Base-by-base conservation (phyloP, 768 basidiomycete species). In the Boletus sp. region DNA sequence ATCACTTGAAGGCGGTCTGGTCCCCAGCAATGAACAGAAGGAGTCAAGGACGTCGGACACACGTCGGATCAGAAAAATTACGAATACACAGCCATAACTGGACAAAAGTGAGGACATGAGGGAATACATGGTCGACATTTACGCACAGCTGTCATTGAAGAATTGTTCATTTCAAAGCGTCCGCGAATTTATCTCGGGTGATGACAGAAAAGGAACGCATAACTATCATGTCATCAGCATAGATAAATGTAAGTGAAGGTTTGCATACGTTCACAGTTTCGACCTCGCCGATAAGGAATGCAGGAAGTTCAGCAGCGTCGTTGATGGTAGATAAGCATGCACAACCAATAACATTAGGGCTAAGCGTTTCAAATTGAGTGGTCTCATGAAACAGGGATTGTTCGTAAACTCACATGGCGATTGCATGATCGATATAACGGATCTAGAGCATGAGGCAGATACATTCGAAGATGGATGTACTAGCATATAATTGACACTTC, bases 401-500 rank as follows among this genome's bases (percentile, higher is more conserved):
- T 24, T 10, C 18, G 24, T 28, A 44, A 7, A 47, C 60, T 55
- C n/a, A 61, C 60, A 55, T 55, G 28, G 54, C 50, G 24, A 61
- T 33, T 5, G 32, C 57, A 40, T 61, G 50, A 47, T 57, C 60
- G 5, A 61, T 39, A 7, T 61, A 61, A 7, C 57, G 60, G 28
- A 61, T 59, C 60, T 61, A 41, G 18, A 42, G 10, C 39, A n/a
- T 28, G 18, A 39, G 4, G 15, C 7, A 20, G 6, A 28, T 50
- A 11, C 18, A 5, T 5, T 24, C 36, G 15, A 2, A 50, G 11
- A 32, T 4, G 5, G 7, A 20, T 29, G 6, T 14, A 47, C 47
- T 15, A 35, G 3, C 8, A 66, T 17, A 47, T 67, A 67, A 18
- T 24, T 52, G 12, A 68, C 47, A 30, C 55, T 63, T 46, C 66